phyloP scores from a whole-genome alignment of 1,284 basidiomycete species.

The Lentinula novae-zelandiae region DNA sequence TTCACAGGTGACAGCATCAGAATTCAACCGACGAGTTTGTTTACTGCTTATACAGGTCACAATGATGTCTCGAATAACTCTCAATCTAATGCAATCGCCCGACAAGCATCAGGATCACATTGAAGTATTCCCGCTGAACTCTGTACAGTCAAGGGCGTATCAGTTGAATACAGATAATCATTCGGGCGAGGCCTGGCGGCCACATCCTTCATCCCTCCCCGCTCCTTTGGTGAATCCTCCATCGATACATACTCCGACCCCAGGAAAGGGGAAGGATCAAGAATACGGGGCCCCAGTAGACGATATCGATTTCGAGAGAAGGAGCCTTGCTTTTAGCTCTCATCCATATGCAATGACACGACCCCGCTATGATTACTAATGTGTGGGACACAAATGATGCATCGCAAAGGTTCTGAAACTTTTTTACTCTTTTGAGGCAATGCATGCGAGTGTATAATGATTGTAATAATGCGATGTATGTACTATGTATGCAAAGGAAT shows the following conservation, averaged over 20 bases:
- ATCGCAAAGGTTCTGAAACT: neutral
- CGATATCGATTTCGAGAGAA: neutral
- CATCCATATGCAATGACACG: neutral
- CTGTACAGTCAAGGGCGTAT: neutral
- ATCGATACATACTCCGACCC: neutral
- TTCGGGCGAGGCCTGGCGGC: neutral
- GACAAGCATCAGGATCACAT: neutral
- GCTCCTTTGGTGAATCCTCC: neutral
- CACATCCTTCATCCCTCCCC: neutral
- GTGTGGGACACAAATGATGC: no score
- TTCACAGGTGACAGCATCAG: no score
- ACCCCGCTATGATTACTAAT: neutral
- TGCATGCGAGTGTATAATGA: no score
- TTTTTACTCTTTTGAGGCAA: neutral
- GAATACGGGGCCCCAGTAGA: neutral
- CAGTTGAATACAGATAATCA: no score
- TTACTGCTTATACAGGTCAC: constrained; percentile 29
- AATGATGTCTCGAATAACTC: constrained; percentile 52
- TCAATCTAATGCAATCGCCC: constrained; percentile 34
- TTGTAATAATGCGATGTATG: neutral
- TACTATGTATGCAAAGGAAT: neutral
- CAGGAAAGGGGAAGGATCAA: neutral
- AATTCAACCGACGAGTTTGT: neutral
- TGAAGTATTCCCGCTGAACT: neutral
- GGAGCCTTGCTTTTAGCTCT: neutral